Percentiles rank a stretch among this genome's conserved stretches.
Conservation (phyloP, 768 basidiomycete species). For the Amanita molliuscula region DNA sequence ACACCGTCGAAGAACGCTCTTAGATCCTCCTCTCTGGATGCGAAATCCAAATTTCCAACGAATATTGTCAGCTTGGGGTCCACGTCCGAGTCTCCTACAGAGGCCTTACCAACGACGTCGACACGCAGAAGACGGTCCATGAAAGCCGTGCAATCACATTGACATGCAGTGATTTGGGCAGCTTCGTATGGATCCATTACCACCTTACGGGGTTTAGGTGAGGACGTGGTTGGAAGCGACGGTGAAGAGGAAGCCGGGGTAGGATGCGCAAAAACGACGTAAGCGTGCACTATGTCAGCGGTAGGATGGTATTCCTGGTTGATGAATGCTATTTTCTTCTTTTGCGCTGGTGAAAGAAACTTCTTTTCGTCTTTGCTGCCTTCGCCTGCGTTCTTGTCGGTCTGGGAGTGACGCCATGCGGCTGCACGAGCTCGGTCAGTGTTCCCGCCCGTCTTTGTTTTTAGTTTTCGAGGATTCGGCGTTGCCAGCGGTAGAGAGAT, state of each 20-base stretch:
- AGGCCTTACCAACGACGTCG: conserved; percentile 38
- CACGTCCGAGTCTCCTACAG: conserved; percentile 18
- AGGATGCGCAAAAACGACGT: conserved; percentile 82
- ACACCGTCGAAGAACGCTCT: conserved; percentile 79
- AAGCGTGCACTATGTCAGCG: conserved; percentile 73
- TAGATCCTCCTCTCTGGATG: conserved; percentile 83
- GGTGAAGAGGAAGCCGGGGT: conserved; percentile 13
- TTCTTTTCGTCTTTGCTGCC: conserved; percentile 44
- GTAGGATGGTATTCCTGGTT: conserved; percentile 81
- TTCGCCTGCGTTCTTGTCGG: conserved; percentile 33
- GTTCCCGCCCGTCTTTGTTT: conserved; percentile 25
- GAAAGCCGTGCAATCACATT: conserved; percentile 63
- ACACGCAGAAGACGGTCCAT: conserved; percentile 73
- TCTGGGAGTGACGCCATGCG: conserved; percentile 41
- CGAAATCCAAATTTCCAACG: conserved; percentile 90
- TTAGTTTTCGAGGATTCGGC: conserved; percentile 18
- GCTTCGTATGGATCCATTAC: conserved; percentile 62
- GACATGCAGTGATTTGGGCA: conserved; percentile 44
- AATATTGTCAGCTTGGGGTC: conserved; percentile 84
- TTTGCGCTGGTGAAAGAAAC: conserved; percentile 73
- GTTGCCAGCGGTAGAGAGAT: conserved; percentile 21
- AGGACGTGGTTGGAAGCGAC: conserved; percentile 35
- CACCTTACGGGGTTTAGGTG: conserved; percentile 25
- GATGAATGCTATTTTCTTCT: conserved; percentile 91
- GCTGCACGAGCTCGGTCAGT: conserved; percentile 50